Base-by-base conservation (phyloP, 192 early-diverging fungal genomes). In the Entomortierella chlamydospora region DNA sequence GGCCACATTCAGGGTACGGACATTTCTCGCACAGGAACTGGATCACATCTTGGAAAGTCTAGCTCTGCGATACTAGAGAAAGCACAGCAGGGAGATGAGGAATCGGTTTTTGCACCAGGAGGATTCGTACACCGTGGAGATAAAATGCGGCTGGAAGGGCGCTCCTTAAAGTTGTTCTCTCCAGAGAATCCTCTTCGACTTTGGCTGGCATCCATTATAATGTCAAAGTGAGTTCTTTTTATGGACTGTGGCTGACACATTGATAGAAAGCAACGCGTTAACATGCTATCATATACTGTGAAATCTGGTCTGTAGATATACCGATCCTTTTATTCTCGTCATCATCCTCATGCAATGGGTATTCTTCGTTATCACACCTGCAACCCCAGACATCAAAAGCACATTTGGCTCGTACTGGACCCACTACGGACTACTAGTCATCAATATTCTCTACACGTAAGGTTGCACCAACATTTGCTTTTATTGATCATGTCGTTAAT, bases 301-400 rank as follows among this genome's bases (percentile, higher is more conserved):
- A 25, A 12, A 4, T 47, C 4, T 51, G 29, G 17, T 13, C 13
- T 34, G 12, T 58, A 83, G 85, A 42, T 61, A 67, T 22, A 63
- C 71, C 0, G 83, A 86, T 37, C 45, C 70, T 0, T 60, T 82
- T 34, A 77, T 86, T 20, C 70, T 86, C 1, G 61, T 82, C 1
- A 26, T 86, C 12, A 80, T 86, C 23, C 59, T 84, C 41, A 61
- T 76, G 2, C 72, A 86, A 39, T 86, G 85, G 85, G 64, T 86
- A 20, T 61, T 86, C 29, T 68, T 86, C 50, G 83, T 83, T 23
- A 79, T 71, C 29, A 71, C 66, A 0, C 85, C 85, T 1, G 82
- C 81, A 23, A 67, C 52, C 0, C 50, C 60, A 6, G 57, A 61
- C 3, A 72, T 69, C 20, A 86, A 86, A 54, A 68, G 68, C 4